phyloP scores from a whole-genome alignment of 805 yeast species.

The Candida cerambycidarum region DNA sequence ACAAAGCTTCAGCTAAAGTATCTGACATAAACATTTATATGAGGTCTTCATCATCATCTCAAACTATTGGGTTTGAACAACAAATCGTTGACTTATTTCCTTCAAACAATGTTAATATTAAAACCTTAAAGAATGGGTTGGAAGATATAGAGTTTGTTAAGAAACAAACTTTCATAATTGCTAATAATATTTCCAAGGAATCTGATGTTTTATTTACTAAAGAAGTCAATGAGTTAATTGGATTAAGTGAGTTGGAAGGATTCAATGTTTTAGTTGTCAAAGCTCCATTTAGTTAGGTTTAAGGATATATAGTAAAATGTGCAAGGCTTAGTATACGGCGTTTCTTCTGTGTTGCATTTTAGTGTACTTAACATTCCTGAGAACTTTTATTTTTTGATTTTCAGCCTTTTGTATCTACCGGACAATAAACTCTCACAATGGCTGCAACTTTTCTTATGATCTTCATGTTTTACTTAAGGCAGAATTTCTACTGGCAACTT shows the following conservation, averaged over 20 bases:
- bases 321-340: no score
- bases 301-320: not conserved
- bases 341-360: no score
- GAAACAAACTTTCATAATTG: constrained; percentile 25
- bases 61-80: constrained; percentile 17
- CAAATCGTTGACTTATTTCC: constrained; percentile 18
- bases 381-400: no score
- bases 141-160: constrained; percentile 11
- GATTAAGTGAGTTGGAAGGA: constrained; percentile 21
- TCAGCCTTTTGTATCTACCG: no score
- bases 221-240: constrained; percentile 23
- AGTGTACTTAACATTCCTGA: no score
- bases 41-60: constrained; percentile 15
- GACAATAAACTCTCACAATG: no score
- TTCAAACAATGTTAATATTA: constrained; percentile 13
- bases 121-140: constrained; percentile 12
- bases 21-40: constrained; percentile 23
- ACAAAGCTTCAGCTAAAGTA: constrained; percentile 19
- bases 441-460: no score
- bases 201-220: constrained; percentile 10
- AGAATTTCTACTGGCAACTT: no score
- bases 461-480: no score
- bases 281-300: constrained; percentile 13
- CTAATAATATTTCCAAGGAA: constrained; percentile 19
- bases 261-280: constrained; percentile 27